Evolutionary conservation across 139 green algal genomes (phyloP), one percentile per base, ranked within the genome.

Genomic region (Tetratostichococcus sp.): DNA sequence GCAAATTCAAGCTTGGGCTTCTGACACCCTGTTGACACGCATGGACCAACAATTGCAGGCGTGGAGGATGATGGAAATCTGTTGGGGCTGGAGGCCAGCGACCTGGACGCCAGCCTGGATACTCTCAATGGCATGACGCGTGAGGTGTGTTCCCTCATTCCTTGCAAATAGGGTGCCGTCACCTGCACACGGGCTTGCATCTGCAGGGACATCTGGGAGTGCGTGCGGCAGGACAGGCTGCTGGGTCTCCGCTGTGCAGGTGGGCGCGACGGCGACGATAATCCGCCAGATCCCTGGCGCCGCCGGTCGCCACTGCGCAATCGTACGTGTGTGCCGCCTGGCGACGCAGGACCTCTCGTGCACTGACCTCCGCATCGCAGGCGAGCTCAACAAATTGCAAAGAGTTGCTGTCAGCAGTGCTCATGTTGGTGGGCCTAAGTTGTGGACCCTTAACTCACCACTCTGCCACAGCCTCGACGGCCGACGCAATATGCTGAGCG

Each of bases 21-120:
- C 50, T 62, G 50, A 17, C 50, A 62, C 19, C 2, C 4, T 78
- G 26, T 78, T n/a, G n/a, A n/a, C n/a, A n/a, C n/a, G n/a, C n/a
- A n/a, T 11, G 39, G 39, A 6, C 39, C 39, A 50, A 50, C 39
- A 11, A 21, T 23, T 78, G 26, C 79, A 89, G 90, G 91, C 22
- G 89, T 97, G 25, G 88, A 95, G 72, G 92, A 96, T 77, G 89
- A 95, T 50, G 92, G 92, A 22, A 93, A 95, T 81, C 88, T 88
- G 3, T 76, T 84, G 58, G 92, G 92, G 19, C 80, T 97, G 32
- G 70, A 79, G 0, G 25, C 71, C 1, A 30, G 31, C 0, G 86
- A 95, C 28, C 83, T 96, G 70, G 62, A 84, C 0, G 76, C 42
- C 14, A 94, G 90, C 0, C 80, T 94, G 22, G 84, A 35, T 31